A percentile compares a stretch with the other conserved stretches of the same genome.
phyloP scores from a whole-genome alignment of 371 early-diverging fungal species.

The Actinomortierella wolfii region DNA sequence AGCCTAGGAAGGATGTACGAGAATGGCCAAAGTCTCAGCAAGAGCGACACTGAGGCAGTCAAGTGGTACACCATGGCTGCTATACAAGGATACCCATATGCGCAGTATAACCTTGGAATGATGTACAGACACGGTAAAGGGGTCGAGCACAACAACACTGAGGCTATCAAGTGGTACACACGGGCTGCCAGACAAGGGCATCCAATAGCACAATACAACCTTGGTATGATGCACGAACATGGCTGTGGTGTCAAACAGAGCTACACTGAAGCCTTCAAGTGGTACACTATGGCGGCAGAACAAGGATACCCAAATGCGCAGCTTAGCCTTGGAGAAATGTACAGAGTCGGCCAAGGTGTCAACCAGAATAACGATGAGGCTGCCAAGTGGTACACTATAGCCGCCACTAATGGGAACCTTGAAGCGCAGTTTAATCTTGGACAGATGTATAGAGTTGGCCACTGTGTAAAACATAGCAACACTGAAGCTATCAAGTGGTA shows the following conservation, averaged over 20 bases:
- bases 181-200: slow-evolving; percentile 71
- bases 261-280: slow-evolving; percentile 62
- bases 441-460: slow-evolving; percentile 82
- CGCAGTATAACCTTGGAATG: slow-evolving; percentile 65
- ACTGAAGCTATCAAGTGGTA: slow-evolving; percentile 70
- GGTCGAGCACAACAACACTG: slow-evolving; percentile 62
- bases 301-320: slow-evolving; percentile 87
- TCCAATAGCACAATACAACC: slow-evolving; percentile 77
- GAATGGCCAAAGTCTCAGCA: slow-evolving; percentile 70
- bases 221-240: slow-evolving; percentile 79
- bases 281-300: slow-evolving; percentile 78
- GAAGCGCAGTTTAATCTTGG: slow-evolving; percentile 68
- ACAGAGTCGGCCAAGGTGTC: slow-evolving; percentile 77
- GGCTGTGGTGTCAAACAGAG: slow-evolving; percentile 71
- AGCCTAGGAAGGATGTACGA: slow-evolving; percentile 80
- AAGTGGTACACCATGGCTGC: slow-evolving; percentile 76
- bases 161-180: slow-evolving; percentile 71
- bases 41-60: slow-evolving; percentile 70
- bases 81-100: slow-evolving; percentile 59
- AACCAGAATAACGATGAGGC: slow-evolving; percentile 56
- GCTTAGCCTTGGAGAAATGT: slow-evolving; percentile 87
- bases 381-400: slow-evolving; percentile 56
- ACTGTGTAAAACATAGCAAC: slow-evolving; percentile 62
- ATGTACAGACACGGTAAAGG: slow-evolving; percentile 87
- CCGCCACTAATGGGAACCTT: slow-evolving; percentile 49